These are phyloP conservation scores for Fusarium dlaminii DNA, from an alignment of 2,329 filamentous ascomycete species.

Conservation along the genomic window DNA sequence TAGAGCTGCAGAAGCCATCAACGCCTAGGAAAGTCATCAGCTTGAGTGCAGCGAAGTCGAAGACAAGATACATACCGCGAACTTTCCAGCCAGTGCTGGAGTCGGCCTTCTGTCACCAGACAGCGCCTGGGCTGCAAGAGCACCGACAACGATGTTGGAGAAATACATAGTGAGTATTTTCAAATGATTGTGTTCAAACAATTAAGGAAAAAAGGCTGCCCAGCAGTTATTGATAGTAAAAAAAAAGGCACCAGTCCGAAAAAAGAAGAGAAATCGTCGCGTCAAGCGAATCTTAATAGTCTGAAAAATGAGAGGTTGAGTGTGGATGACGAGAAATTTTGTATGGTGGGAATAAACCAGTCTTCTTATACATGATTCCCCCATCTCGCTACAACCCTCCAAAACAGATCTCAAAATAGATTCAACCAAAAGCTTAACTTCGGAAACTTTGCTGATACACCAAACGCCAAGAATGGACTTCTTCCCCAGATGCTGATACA, in stretches of 20 bases:
- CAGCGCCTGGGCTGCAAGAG: conserved; percentile 17
- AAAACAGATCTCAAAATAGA: conserved; percentile 7
- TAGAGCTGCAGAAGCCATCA: conserved; percentile 21
- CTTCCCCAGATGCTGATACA: neutral
- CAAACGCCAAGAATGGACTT: conserved; percentile 7
- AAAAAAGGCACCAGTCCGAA: neutral
- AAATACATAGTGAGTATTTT: conserved; percentile 1
- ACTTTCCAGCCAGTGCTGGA: neutral
- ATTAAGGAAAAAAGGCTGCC: conserved; percentile 2
- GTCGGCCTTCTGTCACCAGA: neutral
- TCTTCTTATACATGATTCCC: conserved; percentile 10
- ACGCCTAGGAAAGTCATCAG: neutral
- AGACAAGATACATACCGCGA: neutral
- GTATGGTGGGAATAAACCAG: neutral
- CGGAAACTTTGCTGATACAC: conserved; percentile 1
- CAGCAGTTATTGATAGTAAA: neutral
- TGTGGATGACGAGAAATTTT: neutral
- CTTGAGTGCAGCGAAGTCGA: rapidly evolving
- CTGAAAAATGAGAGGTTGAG: neutral
- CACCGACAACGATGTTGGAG: conserved; percentile 15
- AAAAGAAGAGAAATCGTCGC: neutral
- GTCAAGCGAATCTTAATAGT: conserved; percentile 12
- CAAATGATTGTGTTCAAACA: neutral
- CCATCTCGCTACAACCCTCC: too few species aligned
- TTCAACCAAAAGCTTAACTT: neutral